Percentiles rank a stretch among this genome's conserved stretches.
phyloP scores from a whole-genome alignment of 2,329 filamentous ascomycete genomes.

The Paramyrothecium sp. region DNA sequence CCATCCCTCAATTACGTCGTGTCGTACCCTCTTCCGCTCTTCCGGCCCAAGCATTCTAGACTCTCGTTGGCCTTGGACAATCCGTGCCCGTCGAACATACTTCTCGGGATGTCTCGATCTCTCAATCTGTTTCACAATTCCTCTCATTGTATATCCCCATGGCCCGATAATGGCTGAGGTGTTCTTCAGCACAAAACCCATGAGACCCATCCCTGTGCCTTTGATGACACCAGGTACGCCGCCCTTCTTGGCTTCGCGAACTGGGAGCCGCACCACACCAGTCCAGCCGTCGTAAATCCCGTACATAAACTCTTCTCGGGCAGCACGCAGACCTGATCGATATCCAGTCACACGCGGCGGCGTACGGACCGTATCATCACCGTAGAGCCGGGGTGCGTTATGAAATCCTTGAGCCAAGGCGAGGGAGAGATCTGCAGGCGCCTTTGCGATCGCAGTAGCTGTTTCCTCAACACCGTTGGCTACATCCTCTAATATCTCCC shows the following conservation, averaged over 20 bases:
- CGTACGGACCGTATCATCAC: conserved; percentile 65
- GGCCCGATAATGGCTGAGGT: conserved; percentile 61
- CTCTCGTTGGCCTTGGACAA: conserved; percentile 56
- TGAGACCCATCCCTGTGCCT: conserved; percentile 62
- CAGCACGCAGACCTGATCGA: conserved; percentile 60
- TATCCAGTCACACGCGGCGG: conserved; percentile 64
- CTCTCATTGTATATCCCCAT: conserved; percentile 62
- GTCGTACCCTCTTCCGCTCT: conserved; percentile 19
- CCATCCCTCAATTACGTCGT: conserved; percentile 28
- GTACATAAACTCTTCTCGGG: conserved; percentile 59
- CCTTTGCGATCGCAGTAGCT: conserved; percentile 48
- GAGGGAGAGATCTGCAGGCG: conserved; percentile 60
- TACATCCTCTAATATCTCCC: conserved; percentile 49
- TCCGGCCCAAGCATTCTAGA: conserved; percentile 30
- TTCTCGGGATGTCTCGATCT: conserved; percentile 51
- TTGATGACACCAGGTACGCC: conserved; percentile 46
- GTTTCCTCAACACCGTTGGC: conserved; percentile 50
- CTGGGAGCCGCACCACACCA: conserved; percentile 59
- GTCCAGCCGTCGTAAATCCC: conserved; percentile 66
- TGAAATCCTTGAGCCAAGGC: conserved; percentile 68
- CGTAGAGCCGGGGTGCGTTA: conserved; percentile 68
- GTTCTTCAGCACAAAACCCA: conserved; percentile 64
- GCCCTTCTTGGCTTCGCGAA: conserved; percentile 53
- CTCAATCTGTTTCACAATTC: conserved; percentile 58
- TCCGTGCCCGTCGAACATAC: conserved; percentile 55